phyloP scores from a whole-genome alignment of 768 basidiomycete genomes.

The Asterophora lycoperdoides region DNA sequence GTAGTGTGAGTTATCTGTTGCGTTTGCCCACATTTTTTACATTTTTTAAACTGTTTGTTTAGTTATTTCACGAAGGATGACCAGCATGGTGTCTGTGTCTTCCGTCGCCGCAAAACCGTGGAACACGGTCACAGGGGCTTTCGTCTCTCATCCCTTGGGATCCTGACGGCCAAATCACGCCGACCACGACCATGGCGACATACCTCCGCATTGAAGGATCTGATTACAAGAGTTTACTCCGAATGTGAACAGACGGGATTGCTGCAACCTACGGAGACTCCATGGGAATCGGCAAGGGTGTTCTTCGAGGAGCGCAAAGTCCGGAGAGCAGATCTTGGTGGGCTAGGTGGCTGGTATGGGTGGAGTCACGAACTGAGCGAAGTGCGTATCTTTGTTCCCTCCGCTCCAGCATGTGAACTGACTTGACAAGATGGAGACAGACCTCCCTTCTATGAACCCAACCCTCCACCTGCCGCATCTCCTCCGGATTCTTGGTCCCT shows the following conservation, averaged over 20 bases:
- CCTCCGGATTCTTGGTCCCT: conserved; percentile 73
- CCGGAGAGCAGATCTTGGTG: conserved; percentile 45
- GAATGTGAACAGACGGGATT: conserved; percentile 43
- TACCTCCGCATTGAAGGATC: conserved; percentile 55
- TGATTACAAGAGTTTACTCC: conserved; percentile 52
- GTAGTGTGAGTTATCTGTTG: conserved; percentile 54
- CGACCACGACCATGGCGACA: conserved; percentile 78
- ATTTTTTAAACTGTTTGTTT: conserved; percentile 6
- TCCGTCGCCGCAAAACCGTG: conserved; percentile 61
- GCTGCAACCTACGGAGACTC: conserved; percentile 46
- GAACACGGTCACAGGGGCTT: conserved; percentile 77
- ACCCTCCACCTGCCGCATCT: conserved; percentile 72
- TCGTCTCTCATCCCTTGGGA: conserved; percentile 72
- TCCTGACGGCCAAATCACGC: conserved; percentile 60
- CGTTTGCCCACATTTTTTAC: not conserved
- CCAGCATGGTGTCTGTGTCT: conserved; percentile 71
- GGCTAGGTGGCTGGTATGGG: conserved; percentile 58
- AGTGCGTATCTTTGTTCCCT: conserved; percentile 27
- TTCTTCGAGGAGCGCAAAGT: conserved; percentile 68
- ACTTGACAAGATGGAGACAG: conserved; percentile 23
- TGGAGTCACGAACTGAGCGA: conserved; percentile 66
- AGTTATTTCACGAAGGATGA: conserved; percentile 73
- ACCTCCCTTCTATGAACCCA: conserved; percentile 38
- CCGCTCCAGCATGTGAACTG: not conserved
- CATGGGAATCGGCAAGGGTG: conserved; percentile 57